Evolutionary conservation across 352 stramenopile species (phyloP).

Genomic region (Elongisporangium undulatum): DNA sequence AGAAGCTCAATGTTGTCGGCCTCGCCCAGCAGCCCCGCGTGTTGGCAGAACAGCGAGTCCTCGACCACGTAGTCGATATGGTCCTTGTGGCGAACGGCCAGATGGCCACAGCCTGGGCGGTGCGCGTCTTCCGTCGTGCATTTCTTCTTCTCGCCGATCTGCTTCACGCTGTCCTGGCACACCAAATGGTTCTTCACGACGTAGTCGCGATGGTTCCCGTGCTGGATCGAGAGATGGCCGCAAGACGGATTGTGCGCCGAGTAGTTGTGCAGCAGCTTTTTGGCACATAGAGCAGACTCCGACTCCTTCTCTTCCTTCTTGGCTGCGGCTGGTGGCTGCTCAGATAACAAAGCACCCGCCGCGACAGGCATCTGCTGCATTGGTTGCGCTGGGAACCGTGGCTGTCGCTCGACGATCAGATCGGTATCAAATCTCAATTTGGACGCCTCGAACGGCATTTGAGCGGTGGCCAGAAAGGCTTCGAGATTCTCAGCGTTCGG

Average conservation of each 20-base stretch:
- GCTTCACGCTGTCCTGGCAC: constrained; percentile 68
- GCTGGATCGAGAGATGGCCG: constrained; percentile 71
- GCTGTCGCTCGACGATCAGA: neutral
- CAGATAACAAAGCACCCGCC: neutral
- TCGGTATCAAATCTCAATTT: neutral
- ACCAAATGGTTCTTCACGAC: constrained; percentile 82
- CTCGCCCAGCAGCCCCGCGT: constrained; percentile 45
- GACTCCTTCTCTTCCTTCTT: neutral
- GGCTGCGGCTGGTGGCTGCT: neutral
- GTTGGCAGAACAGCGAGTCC: constrained; percentile 73
- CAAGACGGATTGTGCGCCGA: constrained; percentile 57
- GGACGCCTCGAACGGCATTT: constrained; percentile 22
- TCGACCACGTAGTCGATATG: constrained; percentile 85
- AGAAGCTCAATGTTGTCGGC: constrained; percentile 61
- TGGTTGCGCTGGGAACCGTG: neutral
- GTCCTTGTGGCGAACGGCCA: constrained; percentile 70
- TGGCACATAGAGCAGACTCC: constrained; percentile 14
- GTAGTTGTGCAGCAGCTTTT: constrained; percentile 47
- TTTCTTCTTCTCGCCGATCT: constrained; percentile 26
- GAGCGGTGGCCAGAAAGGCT: constrained; percentile 21
- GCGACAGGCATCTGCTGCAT: neutral
- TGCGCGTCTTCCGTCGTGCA: constrained; percentile 40
- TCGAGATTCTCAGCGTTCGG: constrained; percentile 33
- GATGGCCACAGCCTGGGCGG: constrained; percentile 60
- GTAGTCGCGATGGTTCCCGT: constrained; percentile 77